phyloP scores from a whole-genome alignment of 176 grass and related monocot species.

The Saccharum spontaneum region DNA sequence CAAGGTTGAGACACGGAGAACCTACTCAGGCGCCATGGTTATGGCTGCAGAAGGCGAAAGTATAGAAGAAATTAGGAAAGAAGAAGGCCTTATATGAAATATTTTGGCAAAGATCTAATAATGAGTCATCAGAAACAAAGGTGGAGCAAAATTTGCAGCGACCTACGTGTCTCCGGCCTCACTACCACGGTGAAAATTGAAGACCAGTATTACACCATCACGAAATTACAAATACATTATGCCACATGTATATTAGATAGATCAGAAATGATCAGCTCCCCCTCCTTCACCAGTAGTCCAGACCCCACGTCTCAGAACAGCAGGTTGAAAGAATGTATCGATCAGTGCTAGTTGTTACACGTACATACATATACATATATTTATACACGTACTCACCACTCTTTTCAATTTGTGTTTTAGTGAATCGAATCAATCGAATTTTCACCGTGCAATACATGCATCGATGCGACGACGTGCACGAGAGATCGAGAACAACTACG shows the following conservation, averaged over 20 bases:
- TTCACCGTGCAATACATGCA: not conserved
- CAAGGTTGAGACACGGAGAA: too few relatives aligned
- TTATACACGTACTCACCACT: not conserved
- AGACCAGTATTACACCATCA: not conserved
- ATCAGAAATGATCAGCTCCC: not conserved
- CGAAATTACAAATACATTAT: not conserved
- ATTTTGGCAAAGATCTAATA: too few relatives aligned
- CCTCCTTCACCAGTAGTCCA: not conserved
- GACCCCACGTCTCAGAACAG: not conserved
- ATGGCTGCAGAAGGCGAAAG: too few relatives aligned
- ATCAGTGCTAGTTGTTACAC: constrained; percentile 1
- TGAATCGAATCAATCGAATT: not conserved
- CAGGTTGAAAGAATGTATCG: not conserved
- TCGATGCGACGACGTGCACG: not conserved
- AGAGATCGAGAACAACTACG: not conserved
- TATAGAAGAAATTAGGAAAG: too few relatives aligned
- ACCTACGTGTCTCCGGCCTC: too few relatives aligned
- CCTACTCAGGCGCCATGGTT: too few relatives aligned
- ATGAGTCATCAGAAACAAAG: too few relatives aligned
- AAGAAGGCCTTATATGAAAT: too few relatives aligned
- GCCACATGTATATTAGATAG: not conserved
- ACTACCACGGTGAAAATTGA: too few relatives aligned
- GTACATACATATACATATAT: not conserved
- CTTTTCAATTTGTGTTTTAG: not conserved
- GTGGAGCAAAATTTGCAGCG: too few relatives aligned